Base-by-base conservation (phyloP, 73 alveolate genomes). In the Durusdinium trenchii region DNA sequence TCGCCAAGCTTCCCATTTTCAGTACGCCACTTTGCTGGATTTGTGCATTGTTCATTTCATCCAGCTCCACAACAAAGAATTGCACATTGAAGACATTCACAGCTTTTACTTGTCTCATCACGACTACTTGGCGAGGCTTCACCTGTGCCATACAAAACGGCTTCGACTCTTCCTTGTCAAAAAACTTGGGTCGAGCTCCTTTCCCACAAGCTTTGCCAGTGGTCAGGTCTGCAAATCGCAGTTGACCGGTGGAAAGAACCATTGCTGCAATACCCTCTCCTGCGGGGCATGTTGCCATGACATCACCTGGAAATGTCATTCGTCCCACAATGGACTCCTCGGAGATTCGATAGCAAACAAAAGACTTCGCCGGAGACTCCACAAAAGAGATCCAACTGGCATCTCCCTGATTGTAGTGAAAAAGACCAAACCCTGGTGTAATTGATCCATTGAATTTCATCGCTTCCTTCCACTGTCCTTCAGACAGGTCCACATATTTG, bases 321-420 rank as follows among this genome's bases (percentile, higher is more conserved):
- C 96, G 14, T 23, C 62, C 96, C 4, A 86, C 96, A 46, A 89
- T 48, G 46, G 43, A 52, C 6, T 50, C 71, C 35, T 64, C 45
- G 18, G 18, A 32, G 10, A 32, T 4, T 30, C 48, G 28, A 42
- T 64, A 64, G 45, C 67, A 38, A 14, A 36, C 86, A 30, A 69
- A 64, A 26, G 96, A 89, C 51, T 89, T 89, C 20, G 96, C 71
- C 30, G 96, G 96, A 1, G 26, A 6, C 76, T 89, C 96, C 18
- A 69, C 96, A 46, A 89, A 89, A 40, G 96, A 89, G 9, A 89
- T 46, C 52, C 48, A 89, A 7, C 14, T 61, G 30, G 96, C 43
- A 46, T 60, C 50, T 12, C 84, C 95, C 36, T 62, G 57, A 4
- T 28, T 32, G 83, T 64, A 48, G 23, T 76, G 86, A 47, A 89